Evolutionary conservation across 371 early-diverging fungal genomes (phyloP).

Genomic region (Blastocladiella emersonii): DNA sequence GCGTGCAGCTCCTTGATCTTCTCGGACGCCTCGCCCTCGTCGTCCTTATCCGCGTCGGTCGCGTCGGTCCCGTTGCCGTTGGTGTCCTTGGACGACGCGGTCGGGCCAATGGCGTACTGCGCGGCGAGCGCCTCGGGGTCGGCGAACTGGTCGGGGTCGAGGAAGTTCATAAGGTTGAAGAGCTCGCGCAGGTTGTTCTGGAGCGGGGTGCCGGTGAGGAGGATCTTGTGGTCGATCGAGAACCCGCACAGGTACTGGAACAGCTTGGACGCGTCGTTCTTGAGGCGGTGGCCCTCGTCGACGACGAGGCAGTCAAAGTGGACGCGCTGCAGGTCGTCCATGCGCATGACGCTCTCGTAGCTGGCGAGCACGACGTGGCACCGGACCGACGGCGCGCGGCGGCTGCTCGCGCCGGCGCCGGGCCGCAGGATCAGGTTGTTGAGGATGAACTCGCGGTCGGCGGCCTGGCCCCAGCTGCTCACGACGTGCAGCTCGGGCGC

Average conservation of each 20-base stretch:
- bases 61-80: background rate
- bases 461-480: background rate
- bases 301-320: background rate
- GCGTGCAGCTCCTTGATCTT: conserved; percentile 25
- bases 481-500: background rate
- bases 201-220: conserved; percentile 68
- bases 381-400: conserved; percentile 41
- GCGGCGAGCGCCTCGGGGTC: conserved; percentile 35
- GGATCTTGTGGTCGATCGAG: conserved; percentile 36
- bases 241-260: conserved; percentile 43
- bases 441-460: conserved; percentile 25
- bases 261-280: conserved; percentile 54
- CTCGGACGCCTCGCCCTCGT: background rate
- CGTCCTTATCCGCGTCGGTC: background rate
- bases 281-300: conserved; percentile 52
- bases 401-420: background rate
- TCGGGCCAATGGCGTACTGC: conserved; percentile 28
- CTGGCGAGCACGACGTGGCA: conserved; percentile 3
- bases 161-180: conserved; percentile 60
- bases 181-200: conserved; percentile 64
- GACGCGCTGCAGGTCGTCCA: background rate
- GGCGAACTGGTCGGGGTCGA: conserved; percentile 36
- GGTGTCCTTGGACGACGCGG: background rate
- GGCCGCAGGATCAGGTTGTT: conserved; percentile 44
- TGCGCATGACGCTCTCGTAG: background rate